Base-by-base conservation (phyloP, 345 rosid genomes). In the Eucalyptus urophylla region DNA sequence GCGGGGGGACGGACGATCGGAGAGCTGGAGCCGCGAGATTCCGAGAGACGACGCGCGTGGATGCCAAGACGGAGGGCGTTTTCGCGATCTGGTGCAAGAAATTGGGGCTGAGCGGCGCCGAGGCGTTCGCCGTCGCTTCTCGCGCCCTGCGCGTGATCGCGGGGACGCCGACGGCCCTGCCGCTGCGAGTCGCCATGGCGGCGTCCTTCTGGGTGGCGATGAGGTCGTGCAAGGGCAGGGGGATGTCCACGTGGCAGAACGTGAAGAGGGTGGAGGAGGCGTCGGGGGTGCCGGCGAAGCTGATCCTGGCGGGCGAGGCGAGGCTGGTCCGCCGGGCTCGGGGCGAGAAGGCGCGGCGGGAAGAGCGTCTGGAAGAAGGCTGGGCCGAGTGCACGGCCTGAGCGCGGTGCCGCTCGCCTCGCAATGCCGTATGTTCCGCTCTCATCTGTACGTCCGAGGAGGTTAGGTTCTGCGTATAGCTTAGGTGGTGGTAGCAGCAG, bases 161-260 rank as follows among this genome's bases (percentile, higher is more conserved):
- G 87, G 93, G 87, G 76, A 87, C 88, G 49, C 29, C 88, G 87
- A 87, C 85, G 87, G 87, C 27, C 22, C 5, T 91, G 90, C 93
- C 95, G 21, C 60, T 87, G 33, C 80, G 94, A 67, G 90, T 90
- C 62, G 86, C 90, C 88, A 81, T 90, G 8, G 94, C 95, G 80
- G 93, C 92, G 87, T 86, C 95, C 90, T 92, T 93, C 89, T 94
- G 94, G 95, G 25, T 90, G 50, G 95, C 92, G 51, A 43, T 93
- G 90, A 90, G 90, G 86, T 47, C 62, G 87, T 53, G 69, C 21
- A 51, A 87, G 83, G 91, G 83, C 86, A 86, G 15, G 37, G 80
- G 92, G 14, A 4, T 43, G 3, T 49, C 90, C 24, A 88, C 92
- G 94, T 86, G 91, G 89, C 91, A 86, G 89, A 90, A 89, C 89